phyloP scores from a whole-genome alignment of 176 grass and related monocot genomes.

The Hordeum vulgare region MorexV3_pseudomolecules_assembly NC_058521.1:547363332-547363831 shows the following conservation, averaged over 20 bases:
- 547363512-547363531: too few relatives aligned
- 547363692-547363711: conserved; percentile 51
- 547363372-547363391: not conserved
- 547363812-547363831: not conserved
- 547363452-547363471: too few relatives aligned
- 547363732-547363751: conserved; percentile 66
- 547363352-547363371: not conserved
- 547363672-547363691: conserved; percentile 72
- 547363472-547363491: too few relatives aligned
- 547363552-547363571: not conserved
- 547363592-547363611: not conserved
- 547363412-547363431: not conserved
- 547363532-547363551: not conserved
- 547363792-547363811: conserved; percentile 36
- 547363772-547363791: conserved; percentile 23
- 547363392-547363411: not conserved
- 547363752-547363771: conserved; percentile 70
- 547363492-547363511: too few relatives aligned
- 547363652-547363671: conserved; percentile 67
- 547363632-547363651: conserved; percentile 46
- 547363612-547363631: conserved; percentile 15
- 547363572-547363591: not conserved
- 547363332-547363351: not conserved
- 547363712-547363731: conserved; percentile 52
- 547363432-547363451: not conserved